Base-by-base conservation (phyloP, 2,329 filamentous ascomycete genomes). In the Neofusicoccum cordaticola region DNA sequence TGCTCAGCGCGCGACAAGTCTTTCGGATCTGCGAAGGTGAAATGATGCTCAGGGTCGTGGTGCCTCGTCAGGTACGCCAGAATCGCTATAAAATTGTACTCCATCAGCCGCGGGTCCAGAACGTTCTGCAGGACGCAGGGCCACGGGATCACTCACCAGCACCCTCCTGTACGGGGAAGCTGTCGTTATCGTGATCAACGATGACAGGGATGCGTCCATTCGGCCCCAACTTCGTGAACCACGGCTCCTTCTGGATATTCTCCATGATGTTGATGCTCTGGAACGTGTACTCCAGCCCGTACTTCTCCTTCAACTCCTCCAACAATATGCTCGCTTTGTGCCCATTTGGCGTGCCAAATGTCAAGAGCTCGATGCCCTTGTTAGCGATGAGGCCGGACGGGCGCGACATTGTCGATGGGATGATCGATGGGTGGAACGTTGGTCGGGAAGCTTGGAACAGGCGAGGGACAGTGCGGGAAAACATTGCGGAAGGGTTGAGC, bases 131-230 rank as follows among this genome's bases (percentile, higher is more conserved):
- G 17, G n/a, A 4, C 19, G 27, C 19, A n/a, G 8, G 19, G 34
- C 60, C 27, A 17, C 17, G 37, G 34, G 48, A 39, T 35, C 39
- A 51, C 37, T 11, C 58, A 77, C 73, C 71, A 48, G 74, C 67
- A 31, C 79, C 79, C 67, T 82, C 80, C 70, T 79, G 75, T 53
- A 82, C 86, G 48, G 83, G 76, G 60, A 90, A 85, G 52, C 77
- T 83, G 64, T 79, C 78, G 67, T 85, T 82, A 74, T 90, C 86
- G 68, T 90, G 87, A 76, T 90, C 87, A 35, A 89, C 82, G 52
- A 90, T 83, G 52, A 84, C 86, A 1, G 87, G 86, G 69, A 89
- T 89, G 15, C 86, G 82, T 2, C 87, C 88, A 74, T 90, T 90
- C 42, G 87, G 87, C 66, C 83, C 84, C 35, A 87, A 72, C 42